Conservation (phyloP, 345 rosid species). For the Triadica sebifera region DNA sequence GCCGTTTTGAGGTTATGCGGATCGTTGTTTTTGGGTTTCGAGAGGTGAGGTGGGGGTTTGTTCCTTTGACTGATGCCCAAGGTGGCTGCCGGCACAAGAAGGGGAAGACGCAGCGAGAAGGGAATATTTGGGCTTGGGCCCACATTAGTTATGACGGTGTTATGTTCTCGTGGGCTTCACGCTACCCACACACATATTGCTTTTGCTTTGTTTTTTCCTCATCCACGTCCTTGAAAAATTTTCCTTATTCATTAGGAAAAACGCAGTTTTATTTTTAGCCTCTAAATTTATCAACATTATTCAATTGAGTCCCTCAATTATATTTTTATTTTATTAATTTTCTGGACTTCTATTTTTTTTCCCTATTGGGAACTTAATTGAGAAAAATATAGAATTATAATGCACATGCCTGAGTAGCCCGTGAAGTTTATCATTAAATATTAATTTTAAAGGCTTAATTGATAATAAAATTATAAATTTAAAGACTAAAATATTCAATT, state of each 20-base stretch:
- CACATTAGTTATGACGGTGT: not conserved
- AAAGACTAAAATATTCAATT: no score
- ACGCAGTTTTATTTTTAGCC: no score
- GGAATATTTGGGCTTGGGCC: not conserved
- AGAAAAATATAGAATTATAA: no score
- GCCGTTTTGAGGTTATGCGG: not conserved
- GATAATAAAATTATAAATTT: no score
- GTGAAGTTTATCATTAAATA: no score
- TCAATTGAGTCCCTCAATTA: no score
- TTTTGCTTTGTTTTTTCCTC: not conserved
- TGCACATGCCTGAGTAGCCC: no score
- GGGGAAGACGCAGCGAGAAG: not conserved
- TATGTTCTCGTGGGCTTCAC: conserved; percentile 7
- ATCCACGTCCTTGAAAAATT: not conserved
- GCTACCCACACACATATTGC: not conserved
- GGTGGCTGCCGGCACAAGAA: conserved; percentile 5
- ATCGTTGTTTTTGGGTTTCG: not conserved
- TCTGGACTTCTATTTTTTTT: no score
- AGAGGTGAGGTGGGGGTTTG: not conserved
- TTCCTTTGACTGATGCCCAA: not conserved
- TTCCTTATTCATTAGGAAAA: not conserved
- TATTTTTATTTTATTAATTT: no score
- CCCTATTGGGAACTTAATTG: no score
- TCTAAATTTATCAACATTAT: no score
- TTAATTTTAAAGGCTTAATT: no score